A percentile compares a stretch with the other conserved stretches of the same genome.
Evolutionary conservation across 352 stramenopile species (phyloP).

Genomic region (Phytopythium litorale): DNA sequence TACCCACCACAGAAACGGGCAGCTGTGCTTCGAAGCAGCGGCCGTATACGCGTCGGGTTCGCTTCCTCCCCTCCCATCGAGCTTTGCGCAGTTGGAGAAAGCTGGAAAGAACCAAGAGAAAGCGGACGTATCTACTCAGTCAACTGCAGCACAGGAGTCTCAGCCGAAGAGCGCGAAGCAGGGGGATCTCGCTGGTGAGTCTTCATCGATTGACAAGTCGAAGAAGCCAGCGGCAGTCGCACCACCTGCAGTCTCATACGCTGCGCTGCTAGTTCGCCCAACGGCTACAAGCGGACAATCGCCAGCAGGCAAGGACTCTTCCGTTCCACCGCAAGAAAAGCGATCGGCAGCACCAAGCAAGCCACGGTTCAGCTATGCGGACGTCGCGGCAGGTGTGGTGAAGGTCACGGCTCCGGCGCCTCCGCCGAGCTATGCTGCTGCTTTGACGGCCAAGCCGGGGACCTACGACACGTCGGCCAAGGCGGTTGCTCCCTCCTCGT

Average conservation of each 20-base stretch:
- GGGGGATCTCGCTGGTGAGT: background rate
- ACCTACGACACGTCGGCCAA: conserved; percentile 3
- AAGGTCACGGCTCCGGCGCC: conserved; percentile 27
- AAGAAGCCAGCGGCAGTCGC: conserved; percentile 4
- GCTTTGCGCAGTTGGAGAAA: conserved; percentile 11
- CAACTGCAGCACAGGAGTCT: background rate
- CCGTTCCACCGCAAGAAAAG: conserved; percentile 5
- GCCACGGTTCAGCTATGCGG: conserved; percentile 67
- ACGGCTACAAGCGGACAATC: conserved; percentile 26
- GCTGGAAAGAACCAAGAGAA: background rate
- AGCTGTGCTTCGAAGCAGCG: conserved; percentile 45
- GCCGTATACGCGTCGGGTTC: conserved; percentile 66
- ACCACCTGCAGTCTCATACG: conserved; percentile 46
- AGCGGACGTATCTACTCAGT: background rate
- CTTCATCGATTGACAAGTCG: background rate
- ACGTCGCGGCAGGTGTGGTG: conserved; percentile 59
- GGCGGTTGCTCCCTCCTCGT: background rate
- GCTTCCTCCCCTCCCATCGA: conserved; percentile 29
- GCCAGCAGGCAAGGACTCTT: conserved; percentile 13
- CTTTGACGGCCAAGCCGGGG: conserved; percentile 34
- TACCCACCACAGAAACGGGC: conserved; percentile 22
- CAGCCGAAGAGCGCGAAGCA: background rate
- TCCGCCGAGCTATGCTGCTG: conserved; percentile 66
- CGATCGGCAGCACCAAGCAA: conserved; percentile 1
- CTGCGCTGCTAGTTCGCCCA: conserved; percentile 38